Evolutionary conservation across 2,329 filamentous ascomycete genomes (phyloP), one percentile per base, ranked within the genome.

Genomic region (Aspergillus terreus): DNA sequence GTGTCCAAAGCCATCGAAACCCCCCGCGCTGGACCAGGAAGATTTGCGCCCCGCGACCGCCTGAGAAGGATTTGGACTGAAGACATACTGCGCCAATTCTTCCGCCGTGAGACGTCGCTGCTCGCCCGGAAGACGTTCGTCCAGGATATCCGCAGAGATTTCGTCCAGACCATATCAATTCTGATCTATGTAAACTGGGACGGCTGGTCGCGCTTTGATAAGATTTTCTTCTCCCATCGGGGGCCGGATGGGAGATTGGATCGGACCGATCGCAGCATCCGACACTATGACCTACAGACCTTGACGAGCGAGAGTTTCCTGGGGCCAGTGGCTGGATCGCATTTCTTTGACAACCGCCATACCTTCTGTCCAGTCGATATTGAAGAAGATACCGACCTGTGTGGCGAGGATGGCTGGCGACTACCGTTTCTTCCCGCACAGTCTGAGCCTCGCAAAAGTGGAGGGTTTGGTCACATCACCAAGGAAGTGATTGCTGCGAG

Each of bases 81-180:
- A 10, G 15, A 45, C 2, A 38, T 41, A 2, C 27, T 59, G 25
- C 44, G 52, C 12, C 23, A 17, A 15, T 55, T 59, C 27, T 30
- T 55, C 19, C 41, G 44, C 2, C 17, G 40, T 4, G 23, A 36
- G 17, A 32, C 27, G 2, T 33, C 47, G 7, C 33, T 50, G 5
- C 41, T 49, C 15, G 23, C 44, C 12, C 7, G 15, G 14, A 9
- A 48, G 3, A 3, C 33, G 4, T 9, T 21, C 5, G n/a, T 38
- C 12, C 14, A n/a, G 5, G 5, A n/a, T 17, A 38, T 38, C 35
- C 45, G 25, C 14, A 6, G 23, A 1, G 38, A 46, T 3, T 44
- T 51, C 11, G n/a, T 59, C 9, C 48, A 53, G 14, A 57, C 46
- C 2, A 41, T 59, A 4, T 59, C 58, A 1, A 50, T 55, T 14